A percentile compares a stretch with the other conserved stretches of the same genome.
phyloP scores from a whole-genome alignment of 371 early-diverging fungal genomes.

The Dichotomocladium elegans region DNA sequence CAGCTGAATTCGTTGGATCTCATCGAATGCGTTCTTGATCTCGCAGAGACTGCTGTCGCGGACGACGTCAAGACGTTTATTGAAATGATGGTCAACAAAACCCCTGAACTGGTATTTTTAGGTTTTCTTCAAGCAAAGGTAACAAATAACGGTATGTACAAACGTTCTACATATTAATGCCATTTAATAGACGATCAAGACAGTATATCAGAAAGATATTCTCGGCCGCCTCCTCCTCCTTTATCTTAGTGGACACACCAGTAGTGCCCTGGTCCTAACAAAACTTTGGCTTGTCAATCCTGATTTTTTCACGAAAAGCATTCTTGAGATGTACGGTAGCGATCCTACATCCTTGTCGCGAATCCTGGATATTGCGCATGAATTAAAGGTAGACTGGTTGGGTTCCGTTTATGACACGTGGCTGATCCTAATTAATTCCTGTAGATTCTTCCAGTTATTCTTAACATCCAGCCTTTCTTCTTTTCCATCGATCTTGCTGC shows the following conservation, averaged over 20 bases:
- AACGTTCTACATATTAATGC: neutral
- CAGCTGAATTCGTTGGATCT: slow-evolving; percentile 79
- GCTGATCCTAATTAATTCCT: too few species aligned
- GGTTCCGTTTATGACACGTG: too few species aligned
- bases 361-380: slow-evolving; percentile 80
- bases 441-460: slow-evolving; percentile 68
- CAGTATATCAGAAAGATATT: slow-evolving; percentile 63
- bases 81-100: slow-evolving; percentile 59
- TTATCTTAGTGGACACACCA: slow-evolving; percentile 67
- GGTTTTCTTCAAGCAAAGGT: slow-evolving; percentile 70
- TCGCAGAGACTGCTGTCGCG: slow-evolving; percentile 59
- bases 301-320: slow-evolving; percentile 55
- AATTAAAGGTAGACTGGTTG: slow-evolving; percentile 68
- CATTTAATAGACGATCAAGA: slow-evolving; percentile 47
- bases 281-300: slow-evolving; percentile 71
- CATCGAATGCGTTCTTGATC: slow-evolving; percentile 60
- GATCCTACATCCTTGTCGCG: slow-evolving; percentile 70
- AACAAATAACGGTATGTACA: neutral
- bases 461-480: slow-evolving; percentile 64
- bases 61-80: slow-evolving; percentile 68
- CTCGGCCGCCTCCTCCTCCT: slow-evolving; percentile 61
- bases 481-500: slow-evolving; percentile 86
- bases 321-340: slow-evolving; percentile 71
- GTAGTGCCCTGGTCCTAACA: slow-evolving; percentile 70
- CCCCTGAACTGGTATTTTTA: slow-evolving; percentile 75